Conservation (phyloP, 1,284 basidiomycete genomes). For the Schizophyllum amplum region DNA sequence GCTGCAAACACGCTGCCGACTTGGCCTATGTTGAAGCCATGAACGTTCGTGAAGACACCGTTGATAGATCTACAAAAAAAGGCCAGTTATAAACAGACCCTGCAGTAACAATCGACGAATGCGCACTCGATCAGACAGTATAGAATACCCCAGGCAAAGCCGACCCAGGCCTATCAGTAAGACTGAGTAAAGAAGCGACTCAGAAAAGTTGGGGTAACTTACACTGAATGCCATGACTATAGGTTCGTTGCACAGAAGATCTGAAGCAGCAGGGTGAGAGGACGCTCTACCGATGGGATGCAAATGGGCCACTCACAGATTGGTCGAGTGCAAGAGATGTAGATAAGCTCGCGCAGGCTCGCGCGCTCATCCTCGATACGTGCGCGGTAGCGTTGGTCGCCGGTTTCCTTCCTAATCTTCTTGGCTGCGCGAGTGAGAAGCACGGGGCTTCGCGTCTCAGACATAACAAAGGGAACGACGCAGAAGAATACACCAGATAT, state of each 20-base stretch:
- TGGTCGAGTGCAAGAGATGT: constrained; percentile 61
- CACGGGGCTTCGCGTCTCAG: constrained; percentile 58
- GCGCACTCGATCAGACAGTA: constrained; percentile 61
- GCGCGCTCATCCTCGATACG: constrained; percentile 55
- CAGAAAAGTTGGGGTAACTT: constrained; percentile 15
- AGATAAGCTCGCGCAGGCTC: constrained; percentile 47
- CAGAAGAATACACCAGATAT: constrained; percentile 36
- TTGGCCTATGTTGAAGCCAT: constrained; percentile 58
- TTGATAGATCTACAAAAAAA: constrained; percentile 32
- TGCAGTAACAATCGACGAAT: background rate
- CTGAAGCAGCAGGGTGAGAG: constrained; percentile 21
- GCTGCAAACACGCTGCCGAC: constrained; percentile 54
- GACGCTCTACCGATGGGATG: background rate
- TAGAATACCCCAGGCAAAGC: constrained; percentile 72
- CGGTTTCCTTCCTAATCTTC: constrained; percentile 52
- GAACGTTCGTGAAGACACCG: constrained; percentile 50
- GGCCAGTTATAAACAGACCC: background rate
- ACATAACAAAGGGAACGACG: constrained; percentile 40
- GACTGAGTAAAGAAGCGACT: background rate
- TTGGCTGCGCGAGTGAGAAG: constrained; percentile 53
- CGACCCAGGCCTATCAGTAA: constrained; percentile 55
- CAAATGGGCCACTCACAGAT: constrained; percentile 36
- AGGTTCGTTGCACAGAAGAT: constrained; percentile 66
- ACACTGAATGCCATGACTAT: constrained; percentile 70
- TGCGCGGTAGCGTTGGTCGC: constrained; percentile 52